phyloP scores from a whole-genome alignment of 2,329 filamentous ascomycete genomes.

The Cercospora zeae-maydis region DNA sequence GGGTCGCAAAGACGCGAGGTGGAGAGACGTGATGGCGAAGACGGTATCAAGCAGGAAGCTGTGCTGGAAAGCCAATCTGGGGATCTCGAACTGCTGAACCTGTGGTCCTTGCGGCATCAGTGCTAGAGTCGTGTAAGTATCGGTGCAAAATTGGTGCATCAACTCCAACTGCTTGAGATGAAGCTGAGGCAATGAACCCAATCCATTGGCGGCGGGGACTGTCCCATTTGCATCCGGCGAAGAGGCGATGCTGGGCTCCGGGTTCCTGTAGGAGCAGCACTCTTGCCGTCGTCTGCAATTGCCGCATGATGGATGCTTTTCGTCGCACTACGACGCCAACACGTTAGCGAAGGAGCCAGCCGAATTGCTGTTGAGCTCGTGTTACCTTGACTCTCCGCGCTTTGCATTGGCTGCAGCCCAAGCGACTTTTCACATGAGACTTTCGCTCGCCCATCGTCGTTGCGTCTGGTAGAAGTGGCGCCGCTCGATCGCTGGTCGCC shows the following conservation, averaged over 20 bases:
- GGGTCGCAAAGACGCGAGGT: conserved; percentile 21
- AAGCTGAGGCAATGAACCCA: not conserved
- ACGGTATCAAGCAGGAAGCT: conserved; percentile 24
- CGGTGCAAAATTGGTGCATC: conserved; percentile 26
- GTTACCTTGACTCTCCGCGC: conserved; percentile 29
- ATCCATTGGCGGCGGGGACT: conserved; percentile 9
- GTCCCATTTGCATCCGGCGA: conserved; percentile 14
- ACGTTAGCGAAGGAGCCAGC: not conserved
- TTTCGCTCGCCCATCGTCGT: conserved; percentile 20
- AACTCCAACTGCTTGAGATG: conserved; percentile 26
- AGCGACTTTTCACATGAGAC: conserved; percentile 27
- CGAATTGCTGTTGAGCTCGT: not conserved
- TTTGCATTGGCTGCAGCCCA: conserved; percentile 31
- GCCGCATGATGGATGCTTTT: conserved; percentile 19
- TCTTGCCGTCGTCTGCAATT: conserved; percentile 26
- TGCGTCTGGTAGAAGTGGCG: not conserved
- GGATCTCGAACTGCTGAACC: conserved; percentile 18
- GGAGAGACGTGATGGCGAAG: conserved; percentile 25
- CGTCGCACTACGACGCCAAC: conserved; percentile 17
- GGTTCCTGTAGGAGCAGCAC: conserved; percentile 23
- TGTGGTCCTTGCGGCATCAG: conserved; percentile 7
- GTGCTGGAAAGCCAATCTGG: conserved; percentile 22
- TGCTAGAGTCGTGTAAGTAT: conserved; percentile 19
- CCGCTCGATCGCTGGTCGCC: not conserved
- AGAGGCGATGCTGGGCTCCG: conserved; percentile 13